Percentiles rank a stretch among this genome's conserved stretches.
phyloP scores from a whole-genome alignment of 192 early-diverging fungal genomes.

The Coemansia sp. region DNA sequence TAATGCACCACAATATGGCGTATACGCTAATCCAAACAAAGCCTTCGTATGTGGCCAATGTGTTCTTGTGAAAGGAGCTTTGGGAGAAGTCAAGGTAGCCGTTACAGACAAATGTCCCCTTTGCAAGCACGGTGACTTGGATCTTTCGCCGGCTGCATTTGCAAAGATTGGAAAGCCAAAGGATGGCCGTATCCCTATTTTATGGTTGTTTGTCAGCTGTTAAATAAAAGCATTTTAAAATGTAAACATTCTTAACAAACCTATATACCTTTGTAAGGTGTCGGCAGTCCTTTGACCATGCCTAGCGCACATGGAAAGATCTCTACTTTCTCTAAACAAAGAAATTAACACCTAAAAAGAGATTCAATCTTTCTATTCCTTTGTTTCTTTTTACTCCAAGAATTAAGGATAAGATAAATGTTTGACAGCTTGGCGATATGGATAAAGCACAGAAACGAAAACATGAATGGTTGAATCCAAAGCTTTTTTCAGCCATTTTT shows the following conservation, averaged over 20 bases:
- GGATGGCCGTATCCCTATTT: conserved; percentile 56
- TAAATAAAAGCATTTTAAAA: conserved; percentile 6
- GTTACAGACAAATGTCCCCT: conserved; percentile 59
- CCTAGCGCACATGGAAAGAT: no score
- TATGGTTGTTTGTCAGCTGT: conserved; percentile 55
- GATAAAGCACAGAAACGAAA: no score
- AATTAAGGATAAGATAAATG: no score
- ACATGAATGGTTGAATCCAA: no score
- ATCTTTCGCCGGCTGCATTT: conserved; percentile 58
- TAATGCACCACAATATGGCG: conserved; percentile 59
- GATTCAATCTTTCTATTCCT: no score
- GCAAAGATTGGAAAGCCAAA: conserved; percentile 55
- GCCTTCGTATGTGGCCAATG: conserved; percentile 57
- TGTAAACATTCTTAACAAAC: no score
- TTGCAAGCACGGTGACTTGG: conserved; percentile 56
- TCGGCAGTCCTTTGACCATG: no score
- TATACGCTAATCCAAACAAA: conserved; percentile 55
- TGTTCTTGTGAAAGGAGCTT: conserved; percentile 45
- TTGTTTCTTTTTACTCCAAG: no score
- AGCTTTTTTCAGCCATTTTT: background rate
- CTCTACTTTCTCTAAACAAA: no score
- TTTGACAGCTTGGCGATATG: no score
- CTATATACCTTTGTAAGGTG: no score
- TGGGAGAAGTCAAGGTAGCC: conserved; percentile 53
- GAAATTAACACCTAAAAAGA: no score